A percentile compares a stretch with the other conserved stretches of the same genome.
These are phyloP conservation scores for Pneumocystis oryctolagi DNA, from an alignment of 1,139 yeast genomes.

Conservation along the genomic window DNA sequence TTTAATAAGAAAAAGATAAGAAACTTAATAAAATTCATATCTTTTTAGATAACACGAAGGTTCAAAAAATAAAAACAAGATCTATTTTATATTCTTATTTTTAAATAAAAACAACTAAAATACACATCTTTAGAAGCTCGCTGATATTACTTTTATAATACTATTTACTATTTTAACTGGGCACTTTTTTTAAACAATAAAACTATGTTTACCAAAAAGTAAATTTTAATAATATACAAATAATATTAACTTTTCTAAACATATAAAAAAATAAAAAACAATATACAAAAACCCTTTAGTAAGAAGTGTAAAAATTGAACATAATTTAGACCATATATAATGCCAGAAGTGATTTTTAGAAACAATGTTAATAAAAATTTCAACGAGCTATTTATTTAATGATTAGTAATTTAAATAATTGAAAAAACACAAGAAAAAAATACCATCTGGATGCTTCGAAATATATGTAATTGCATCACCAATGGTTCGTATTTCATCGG, in stretches of 20 bases:
- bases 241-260: too few species aligned
- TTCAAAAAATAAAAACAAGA: neutral
- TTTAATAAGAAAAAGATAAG: neutral
- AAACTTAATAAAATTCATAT: neutral
- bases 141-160: neutral
- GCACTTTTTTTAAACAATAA: neutral
- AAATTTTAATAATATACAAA: too few species aligned
- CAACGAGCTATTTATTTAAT: neutral
- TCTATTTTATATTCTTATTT: neutral
- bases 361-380: neutral
- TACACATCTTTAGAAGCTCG: neutral
- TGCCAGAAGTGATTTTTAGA: neutral
- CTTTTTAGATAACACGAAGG: neutral
- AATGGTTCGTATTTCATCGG: conserved; percentile 68
- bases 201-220: too few species aligned
- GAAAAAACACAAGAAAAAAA: neutral
- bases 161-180: neutral
- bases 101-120: neutral
- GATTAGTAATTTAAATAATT: neutral
- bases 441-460: conserved; percentile 50
- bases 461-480: conserved; percentile 71
- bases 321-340: neutral
- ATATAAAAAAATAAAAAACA: too few species aligned
- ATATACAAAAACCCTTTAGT: neutral
- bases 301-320: neutral